Percentiles rank a stretch among this genome's conserved stretches.
phyloP scores from a whole-genome alignment of 2,329 filamentous ascomycete genomes.

The Beauveria caledonica region DNA sequence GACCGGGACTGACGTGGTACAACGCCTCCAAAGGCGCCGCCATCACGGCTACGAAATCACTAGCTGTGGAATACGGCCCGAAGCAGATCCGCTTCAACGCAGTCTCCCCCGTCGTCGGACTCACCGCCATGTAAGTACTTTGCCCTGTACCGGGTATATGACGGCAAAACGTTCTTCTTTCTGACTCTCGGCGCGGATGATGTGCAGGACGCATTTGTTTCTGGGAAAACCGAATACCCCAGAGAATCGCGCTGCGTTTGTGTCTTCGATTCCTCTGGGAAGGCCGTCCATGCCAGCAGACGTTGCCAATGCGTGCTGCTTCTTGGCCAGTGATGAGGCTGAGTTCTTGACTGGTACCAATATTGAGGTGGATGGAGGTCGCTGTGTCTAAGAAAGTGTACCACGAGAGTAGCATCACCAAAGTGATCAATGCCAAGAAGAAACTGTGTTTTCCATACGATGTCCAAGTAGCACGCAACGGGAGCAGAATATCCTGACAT shows the following conservation, averaged over 20 bases:
- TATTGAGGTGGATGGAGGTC: constrained; percentile 39
- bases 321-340: constrained; percentile 63
- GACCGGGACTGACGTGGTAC: constrained; percentile 60
- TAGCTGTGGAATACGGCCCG: constrained; percentile 66
- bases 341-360: constrained; percentile 66
- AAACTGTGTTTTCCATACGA: too few species aligned
- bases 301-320: constrained; percentile 62
- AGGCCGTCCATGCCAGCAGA: constrained; percentile 52
- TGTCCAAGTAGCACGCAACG: too few species aligned
- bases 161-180: neutral
- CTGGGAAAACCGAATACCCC: constrained; percentile 54
- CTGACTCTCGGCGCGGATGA: neutral
- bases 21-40: constrained; percentile 62
- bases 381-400: constrained; percentile 17
- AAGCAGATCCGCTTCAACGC: constrained; percentile 66
- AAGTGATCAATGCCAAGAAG: too few species aligned
- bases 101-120: constrained; percentile 60
- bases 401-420: too few species aligned
- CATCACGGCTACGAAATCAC: constrained; percentile 45
- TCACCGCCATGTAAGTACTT: constrained; percentile 47
- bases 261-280: constrained; percentile 46
- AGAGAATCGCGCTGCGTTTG: constrained; percentile 48
- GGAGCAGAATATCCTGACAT: too few species aligned
- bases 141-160: neutral
- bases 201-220: constrained; percentile 37